Evolutionary conservation across 2,329 filamentous ascomycete species (phyloP).

Genomic region (Arthroderma sp.): DNA sequence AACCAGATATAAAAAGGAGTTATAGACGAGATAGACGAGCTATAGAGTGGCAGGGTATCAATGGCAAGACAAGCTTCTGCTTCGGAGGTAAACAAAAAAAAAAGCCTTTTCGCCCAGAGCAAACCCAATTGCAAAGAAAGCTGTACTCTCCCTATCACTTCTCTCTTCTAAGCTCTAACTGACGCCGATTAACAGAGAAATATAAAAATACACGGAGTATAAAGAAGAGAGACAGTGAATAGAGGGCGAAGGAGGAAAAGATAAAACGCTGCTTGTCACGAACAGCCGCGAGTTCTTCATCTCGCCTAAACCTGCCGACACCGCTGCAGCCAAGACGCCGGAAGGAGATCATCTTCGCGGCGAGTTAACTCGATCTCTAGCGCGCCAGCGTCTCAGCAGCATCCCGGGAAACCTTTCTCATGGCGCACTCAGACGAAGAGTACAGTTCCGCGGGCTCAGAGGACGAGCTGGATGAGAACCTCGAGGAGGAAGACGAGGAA

Average conservation of each 20-base stretch:
- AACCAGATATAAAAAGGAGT: not conserved
- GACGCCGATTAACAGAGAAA: no score
- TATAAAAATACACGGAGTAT: no score
- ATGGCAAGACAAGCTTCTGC: no score
- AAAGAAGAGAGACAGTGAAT: no score
- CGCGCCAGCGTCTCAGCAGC: not conserved
- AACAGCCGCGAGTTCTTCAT: not conserved
- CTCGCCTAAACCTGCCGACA: slow-evolving; percentile 1
- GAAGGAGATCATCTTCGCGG: slow-evolving; percentile 2
- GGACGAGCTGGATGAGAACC: slow-evolving; percentile 28
- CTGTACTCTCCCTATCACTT: no score
- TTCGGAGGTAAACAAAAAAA: no score
- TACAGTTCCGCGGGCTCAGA: slow-evolving; percentile 40
- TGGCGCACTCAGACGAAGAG: slow-evolving; percentile 42
- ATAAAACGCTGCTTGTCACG: no score
- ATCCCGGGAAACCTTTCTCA: slow-evolving; percentile 12
- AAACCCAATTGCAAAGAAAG: not conserved
- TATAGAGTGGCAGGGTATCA: no score
- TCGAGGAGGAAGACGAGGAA: slow-evolving; percentile 20
- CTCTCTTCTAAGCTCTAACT: no score
- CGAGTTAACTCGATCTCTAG: slow-evolving; percentile 1
- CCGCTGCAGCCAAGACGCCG: not conserved
- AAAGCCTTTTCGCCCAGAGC: no score
- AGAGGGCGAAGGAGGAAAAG: no score
- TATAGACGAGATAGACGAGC: not conserved